phyloP scores from a whole-genome alignment of 257 asterid species.

The Nicotiana undulata region DNA sequence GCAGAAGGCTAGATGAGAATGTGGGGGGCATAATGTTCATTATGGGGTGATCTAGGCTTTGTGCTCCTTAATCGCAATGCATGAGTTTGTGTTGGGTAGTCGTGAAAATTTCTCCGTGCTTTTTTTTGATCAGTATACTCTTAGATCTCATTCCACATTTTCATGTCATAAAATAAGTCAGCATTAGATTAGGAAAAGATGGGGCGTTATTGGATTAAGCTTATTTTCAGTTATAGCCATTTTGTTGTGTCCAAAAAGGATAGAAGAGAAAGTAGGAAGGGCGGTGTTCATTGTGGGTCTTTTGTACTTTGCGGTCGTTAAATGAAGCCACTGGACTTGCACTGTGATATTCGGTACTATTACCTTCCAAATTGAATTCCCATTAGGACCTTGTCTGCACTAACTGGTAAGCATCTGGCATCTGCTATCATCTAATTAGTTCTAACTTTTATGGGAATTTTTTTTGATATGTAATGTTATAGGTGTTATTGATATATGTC shows the following conservation, averaged over 20 bases:
- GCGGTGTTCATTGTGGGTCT: neutral
- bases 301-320: neutral
- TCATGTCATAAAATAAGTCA: neutral
- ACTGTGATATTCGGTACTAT: neutral
- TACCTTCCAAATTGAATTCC: neutral
- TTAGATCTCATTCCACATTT: neutral
- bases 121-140: neutral
- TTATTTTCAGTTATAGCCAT: neutral
- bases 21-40: neutral
- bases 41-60: conserved; percentile 1
- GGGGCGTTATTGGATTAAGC: conserved; percentile 1
- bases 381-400: neutral
- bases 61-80: neutral
- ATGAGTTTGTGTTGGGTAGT: conserved; percentile 1
- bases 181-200: neutral
- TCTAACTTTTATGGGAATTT: neutral
- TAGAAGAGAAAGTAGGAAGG: neutral
- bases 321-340: neutral
- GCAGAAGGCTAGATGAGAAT: neutral
- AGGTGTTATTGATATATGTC: neutral
- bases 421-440: neutral
- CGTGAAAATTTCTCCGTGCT: neutral
- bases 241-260: neutral
- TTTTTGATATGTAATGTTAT: neutral
- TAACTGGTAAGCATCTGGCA: neutral